phyloP scores from a whole-genome alignment of 176 grass and related monocot species.

The Cenchrus americanus region DNA sequence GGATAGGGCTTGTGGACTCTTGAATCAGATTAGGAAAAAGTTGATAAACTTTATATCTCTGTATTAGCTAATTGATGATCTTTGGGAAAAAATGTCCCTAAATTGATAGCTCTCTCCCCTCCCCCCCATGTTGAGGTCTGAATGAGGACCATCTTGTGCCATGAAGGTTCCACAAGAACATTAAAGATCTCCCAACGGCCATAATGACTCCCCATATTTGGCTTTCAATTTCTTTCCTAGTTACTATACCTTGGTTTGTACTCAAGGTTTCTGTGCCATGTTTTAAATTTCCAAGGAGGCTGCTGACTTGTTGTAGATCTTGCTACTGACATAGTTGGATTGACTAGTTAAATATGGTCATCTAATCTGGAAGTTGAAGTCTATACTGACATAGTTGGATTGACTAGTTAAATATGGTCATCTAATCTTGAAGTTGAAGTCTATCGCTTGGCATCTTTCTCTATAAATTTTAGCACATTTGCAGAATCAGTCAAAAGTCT shows the following conservation, averaged over 20 bases:
- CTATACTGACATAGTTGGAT: background rate
- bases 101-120: background rate
- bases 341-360: constrained; percentile 24
- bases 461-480: background rate
- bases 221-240: background rate
- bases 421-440: background rate
- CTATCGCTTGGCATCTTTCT: background rate
- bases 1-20: background rate
- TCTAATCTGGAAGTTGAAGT: background rate
- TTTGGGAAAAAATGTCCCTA: background rate
- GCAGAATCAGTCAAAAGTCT: background rate
- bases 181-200: background rate
- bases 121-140: background rate
- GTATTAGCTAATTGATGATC: background rate
- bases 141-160: background rate
- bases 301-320: background rate
- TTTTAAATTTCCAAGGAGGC: constrained; percentile 6
- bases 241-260: background rate
- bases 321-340: background rate
- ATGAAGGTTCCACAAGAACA: background rate
- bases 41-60: constrained; percentile 8
- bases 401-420: constrained; percentile 24
- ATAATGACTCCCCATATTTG: background rate
- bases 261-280: background rate
- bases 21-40: background rate